Conservation (phyloP, 169 alveolate genomes). For the Plasmodium adleri region DNA sequence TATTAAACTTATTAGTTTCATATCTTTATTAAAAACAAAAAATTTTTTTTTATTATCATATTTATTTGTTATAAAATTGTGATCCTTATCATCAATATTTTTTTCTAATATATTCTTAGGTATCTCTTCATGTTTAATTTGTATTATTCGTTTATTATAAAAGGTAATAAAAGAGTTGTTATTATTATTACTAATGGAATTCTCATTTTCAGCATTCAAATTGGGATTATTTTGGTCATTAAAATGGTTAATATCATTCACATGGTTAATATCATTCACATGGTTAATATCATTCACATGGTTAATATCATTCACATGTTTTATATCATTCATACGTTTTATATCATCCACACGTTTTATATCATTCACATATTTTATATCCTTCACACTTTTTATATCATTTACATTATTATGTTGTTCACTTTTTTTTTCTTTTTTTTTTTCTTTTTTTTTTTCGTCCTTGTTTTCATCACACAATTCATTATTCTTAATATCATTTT, state of each 20-base stretch:
- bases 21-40: constrained; percentile 32
- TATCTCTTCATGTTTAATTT: not conserved
- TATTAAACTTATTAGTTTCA: constrained; percentile 32
- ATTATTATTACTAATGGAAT: not conserved
- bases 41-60: constrained; percentile 17
- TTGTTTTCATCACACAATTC: not conserved
- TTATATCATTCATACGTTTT: no score
- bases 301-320: not conserved
- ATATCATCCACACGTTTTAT: no score
- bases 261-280: not conserved
- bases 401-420: not conserved
- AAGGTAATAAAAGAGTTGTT: constrained; percentile 24
- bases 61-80: not conserved
- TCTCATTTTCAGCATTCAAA: not conserved
- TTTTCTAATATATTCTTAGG: not conserved
- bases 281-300: not conserved
- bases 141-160: constrained; percentile 52
- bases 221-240: not conserved
- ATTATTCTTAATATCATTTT: constrained; percentile 4
- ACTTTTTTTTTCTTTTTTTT: not conserved
- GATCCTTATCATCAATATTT: not conserved
- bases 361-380: no score
- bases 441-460: not conserved
- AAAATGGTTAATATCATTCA: not conserved
- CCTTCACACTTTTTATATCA: not conserved